phyloP scores from a whole-genome alignment of 2,329 filamentous ascomycete species.

The Xylariomycetidae sp. region DNA sequence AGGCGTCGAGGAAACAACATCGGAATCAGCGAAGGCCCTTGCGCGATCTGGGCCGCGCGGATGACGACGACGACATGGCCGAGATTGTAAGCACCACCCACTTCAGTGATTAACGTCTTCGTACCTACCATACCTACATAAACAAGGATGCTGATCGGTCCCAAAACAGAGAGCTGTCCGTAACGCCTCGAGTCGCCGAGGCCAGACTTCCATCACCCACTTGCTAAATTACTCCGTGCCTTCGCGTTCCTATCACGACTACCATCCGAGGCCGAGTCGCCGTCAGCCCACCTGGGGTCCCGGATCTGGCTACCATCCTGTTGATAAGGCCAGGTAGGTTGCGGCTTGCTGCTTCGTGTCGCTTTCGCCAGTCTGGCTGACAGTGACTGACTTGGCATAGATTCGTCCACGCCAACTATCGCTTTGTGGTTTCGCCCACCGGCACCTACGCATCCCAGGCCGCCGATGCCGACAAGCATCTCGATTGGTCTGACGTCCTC shows the following conservation, averaged over 20 bases:
- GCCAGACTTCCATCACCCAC: constrained; percentile 95
- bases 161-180: constrained; percentile 39
- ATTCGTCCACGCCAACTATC: constrained; percentile 93
- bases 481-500: constrained; percentile 86
- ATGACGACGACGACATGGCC: constrained; percentile 82
- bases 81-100: constrained; percentile 55
- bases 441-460: constrained; percentile 76
- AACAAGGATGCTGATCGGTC: constrained; percentile 4
- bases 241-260: constrained; percentile 57
- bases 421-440: constrained; percentile 85
- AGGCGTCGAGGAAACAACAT: constrained; percentile 74
- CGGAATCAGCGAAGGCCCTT: constrained; percentile 71
- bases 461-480: constrained; percentile 76
- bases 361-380: constrained; percentile 5
- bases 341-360: background rate
- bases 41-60: constrained; percentile 32
- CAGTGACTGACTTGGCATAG: constrained; percentile 31
- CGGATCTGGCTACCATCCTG: constrained; percentile 82
- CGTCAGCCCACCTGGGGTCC: constrained; percentile 76
- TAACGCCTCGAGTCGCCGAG: constrained; percentile 65
- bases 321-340: constrained; percentile 76
- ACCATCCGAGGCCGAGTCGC: constrained; percentile 51
- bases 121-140: no score
- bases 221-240: constrained; percentile 86
- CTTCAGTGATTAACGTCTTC: background rate